These are phyloP conservation scores for Cnidoscolus chayamansa DNA, from an alignment of 441 rosid species.

Conservation along the genomic window DNA sequence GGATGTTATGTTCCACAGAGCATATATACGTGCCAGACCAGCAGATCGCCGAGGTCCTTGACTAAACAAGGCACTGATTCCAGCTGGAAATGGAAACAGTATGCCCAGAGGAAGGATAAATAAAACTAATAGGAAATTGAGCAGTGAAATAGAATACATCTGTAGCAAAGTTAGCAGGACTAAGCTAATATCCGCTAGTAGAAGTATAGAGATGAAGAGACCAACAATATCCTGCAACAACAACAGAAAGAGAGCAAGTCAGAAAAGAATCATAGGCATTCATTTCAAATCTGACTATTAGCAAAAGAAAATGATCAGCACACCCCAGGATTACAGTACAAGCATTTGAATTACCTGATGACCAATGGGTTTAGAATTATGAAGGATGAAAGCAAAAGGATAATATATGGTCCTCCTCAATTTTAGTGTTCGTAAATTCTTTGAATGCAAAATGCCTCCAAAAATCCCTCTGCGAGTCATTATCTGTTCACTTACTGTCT, in stretches of 20 bases:
- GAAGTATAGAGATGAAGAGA: conserved; percentile 68
- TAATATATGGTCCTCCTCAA: conserved; percentile 50
- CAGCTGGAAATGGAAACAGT: conserved; percentile 80
- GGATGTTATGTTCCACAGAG: conserved; percentile 82
- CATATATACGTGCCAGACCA: conserved; percentile 72
- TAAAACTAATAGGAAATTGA: conserved; percentile 55
- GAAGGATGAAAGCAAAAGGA: conserved; percentile 56
- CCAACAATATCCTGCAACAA: conserved; percentile 80
- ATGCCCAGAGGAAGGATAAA: conserved; percentile 74
- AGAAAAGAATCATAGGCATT: conserved; percentile 2
- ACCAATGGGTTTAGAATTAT: conserved; percentile 78
- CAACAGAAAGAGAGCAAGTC: conserved; percentile 6
- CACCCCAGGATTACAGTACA: background rate
- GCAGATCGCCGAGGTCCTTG: conserved; percentile 89
- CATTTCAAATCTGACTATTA: background rate
- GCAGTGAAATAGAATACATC: conserved; percentile 77
- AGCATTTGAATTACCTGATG: conserved; percentile 61
- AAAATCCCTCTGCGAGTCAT: conserved; percentile 34
- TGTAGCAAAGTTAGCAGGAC: conserved; percentile 81
- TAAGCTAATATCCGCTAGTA: conserved; percentile 76
- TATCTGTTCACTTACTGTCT: conserved; percentile 36
- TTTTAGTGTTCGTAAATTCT: conserved; percentile 57
- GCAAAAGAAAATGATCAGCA: conserved; percentile 5
- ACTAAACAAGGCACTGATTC: conserved; percentile 85
- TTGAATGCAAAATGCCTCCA: conserved; percentile 64